Base-by-base conservation (phyloP, 495 filamentous ascomycete species). In the Xylaria scruposa region DNA sequence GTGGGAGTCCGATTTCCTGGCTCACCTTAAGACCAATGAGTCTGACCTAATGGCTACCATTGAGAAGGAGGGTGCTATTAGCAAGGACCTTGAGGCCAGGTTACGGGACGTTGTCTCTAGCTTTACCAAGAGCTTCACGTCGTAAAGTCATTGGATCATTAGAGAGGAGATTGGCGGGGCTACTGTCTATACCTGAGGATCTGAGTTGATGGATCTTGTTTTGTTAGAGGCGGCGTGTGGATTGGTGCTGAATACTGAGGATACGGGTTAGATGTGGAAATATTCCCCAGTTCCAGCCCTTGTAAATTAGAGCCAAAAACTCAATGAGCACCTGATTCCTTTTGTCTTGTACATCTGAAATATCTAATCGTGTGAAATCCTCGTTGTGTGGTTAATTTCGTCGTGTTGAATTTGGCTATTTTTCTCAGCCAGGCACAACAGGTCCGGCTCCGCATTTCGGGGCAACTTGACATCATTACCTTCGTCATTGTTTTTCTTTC, bases 1-100 rank as follows among this genome's bases (percentile, higher is more conserved):
- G 78, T 98, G 96, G 93, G 96, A 99, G 88, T 75, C 91, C 78
- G 97, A 99, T 85, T 94, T 97, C 91, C 87, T 97, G 54, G 84
- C 91, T 76, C 92, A 97, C 88, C 86, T 99, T 79, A 94, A 91
- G 89, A 92, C 88, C 81, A 95, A 92, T 87, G 90, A 98, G 88
- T 80, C 89, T 31, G 95, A 94, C 74, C 85, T 99, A 72, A 82
- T 97, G 70, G 86, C 90, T 75, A 91, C 91, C 78, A 98, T 99
- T 78, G 94, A 97, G 79, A 94, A 95, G 89, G 95, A 99, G 89
- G 96, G 96, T 83, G 89, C 93, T 80, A 83, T 99, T 79, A 94
- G 92, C 91, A 97, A 98, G 89, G 97, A 97, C 46, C 87, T 95
- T 65, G 96, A 99, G 90, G 88, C 83, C 75, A 91, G 90, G 85